Base-by-base conservation (phyloP, 495 filamentous ascomycete genomes). In the Immersiella caudata region DNA sequence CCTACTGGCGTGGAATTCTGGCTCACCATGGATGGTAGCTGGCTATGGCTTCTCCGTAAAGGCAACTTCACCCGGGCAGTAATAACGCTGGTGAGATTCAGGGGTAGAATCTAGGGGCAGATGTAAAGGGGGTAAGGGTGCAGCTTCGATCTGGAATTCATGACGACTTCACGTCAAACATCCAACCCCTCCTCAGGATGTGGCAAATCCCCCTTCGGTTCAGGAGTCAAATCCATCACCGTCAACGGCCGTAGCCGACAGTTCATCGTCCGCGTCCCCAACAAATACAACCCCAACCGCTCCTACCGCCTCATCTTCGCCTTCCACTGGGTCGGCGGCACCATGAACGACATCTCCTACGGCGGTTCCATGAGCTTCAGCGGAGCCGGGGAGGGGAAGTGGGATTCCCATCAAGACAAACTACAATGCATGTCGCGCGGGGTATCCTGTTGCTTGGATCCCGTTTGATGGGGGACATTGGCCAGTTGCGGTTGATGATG, bases 301-400 rank as follows among this genome's bases (percentile, higher is more conserved):
- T 71, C 75, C 0, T 78, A 84, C 64, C 27, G 62, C 1, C 75
- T 84, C 21, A 73, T 84, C 61, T 74, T 82, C 63, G 76, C 73
- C 5, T 70, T 78, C 52, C 82, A 84, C 71, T 78, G 75, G 73
- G 73, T 77, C 7, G 74, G 76, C 18, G 82, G 80, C 1, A 69
- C 68, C 63, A 81, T 74, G 60, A 78, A 75, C 67, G 69, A 79
- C 64, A 35, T 70, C 68, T 60, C 77, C 59, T 83, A 80, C 69
- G 81, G 81, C 16, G 81, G 70, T 22, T 72, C 71, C 35, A 83
- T 83, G 80, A 78, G 76, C 12, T 81, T 77, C 29, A 68, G 73
- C 8, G 60, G 76, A 78, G 59, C 76, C 76, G 12, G 25, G 61
- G 9, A 51, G 59, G 6, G 75, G 76, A 0, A 72, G 70, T 36